These are phyloP conservation scores for Flaveria ramosissima DNA, from an alignment of 129 eudicot genomes.

Conservation along the genomic window DNA sequence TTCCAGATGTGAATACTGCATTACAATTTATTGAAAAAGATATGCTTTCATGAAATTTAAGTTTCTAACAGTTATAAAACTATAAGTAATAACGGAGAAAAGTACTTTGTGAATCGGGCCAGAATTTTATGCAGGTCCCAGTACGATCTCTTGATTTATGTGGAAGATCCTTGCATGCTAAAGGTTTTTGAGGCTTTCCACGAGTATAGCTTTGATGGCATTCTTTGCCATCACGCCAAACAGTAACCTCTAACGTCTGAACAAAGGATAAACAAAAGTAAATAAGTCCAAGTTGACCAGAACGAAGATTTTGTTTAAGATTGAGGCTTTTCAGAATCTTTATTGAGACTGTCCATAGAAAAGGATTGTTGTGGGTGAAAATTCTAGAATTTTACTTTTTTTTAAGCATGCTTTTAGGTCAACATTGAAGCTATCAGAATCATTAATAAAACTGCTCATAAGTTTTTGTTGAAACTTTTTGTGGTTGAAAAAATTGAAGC, in stretches of 20 bases:
- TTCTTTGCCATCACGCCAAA: constrained; percentile 85
- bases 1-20: constrained; percentile 89
- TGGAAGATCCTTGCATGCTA: constrained; percentile 62
- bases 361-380: neutral
- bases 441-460: neutral
- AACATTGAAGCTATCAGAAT: neutral
- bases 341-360: neutral
- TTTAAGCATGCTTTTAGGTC: neutral
- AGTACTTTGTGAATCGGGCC: constrained; percentile 81
- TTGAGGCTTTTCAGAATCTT: neutral
- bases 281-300: constrained; percentile 7
- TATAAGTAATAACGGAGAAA: neutral
- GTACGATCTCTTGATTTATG: constrained; percentile 40
- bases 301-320: neutral
- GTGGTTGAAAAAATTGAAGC: neutral
- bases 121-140: constrained; percentile 80
- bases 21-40: constrained; percentile 19
- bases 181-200: constrained; percentile 72
- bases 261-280: constrained; percentile 12
- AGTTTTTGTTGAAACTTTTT: neutral
- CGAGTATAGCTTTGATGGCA: constrained; percentile 80
- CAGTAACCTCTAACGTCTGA: constrained; percentile 90
- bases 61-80: neutral
- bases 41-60: constrained; percentile 10
- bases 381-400: neutral